Evolutionary conservation across 2,329 filamentous ascomycete species (phyloP), one percentile per base, ranked within the genome.

Genomic region (Colletotrichum sojae): DNA sequence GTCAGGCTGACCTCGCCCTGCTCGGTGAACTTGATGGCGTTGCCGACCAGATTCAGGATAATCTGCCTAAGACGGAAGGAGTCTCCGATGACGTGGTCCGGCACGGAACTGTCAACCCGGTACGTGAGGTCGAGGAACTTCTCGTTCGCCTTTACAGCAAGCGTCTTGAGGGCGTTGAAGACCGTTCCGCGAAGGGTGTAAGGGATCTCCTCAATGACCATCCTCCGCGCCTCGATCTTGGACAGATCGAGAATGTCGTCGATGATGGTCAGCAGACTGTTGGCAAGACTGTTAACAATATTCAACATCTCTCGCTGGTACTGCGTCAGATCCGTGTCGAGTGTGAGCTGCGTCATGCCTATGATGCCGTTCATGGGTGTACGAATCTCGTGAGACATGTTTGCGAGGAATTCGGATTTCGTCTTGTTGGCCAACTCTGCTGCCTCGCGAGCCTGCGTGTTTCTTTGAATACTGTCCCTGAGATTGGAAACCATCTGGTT

Each of bases 401-500:
- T 99, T 69, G 96, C 96, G 69, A 99, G 84, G 84, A 99, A 99
- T 78, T 98, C 96, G 10, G 95, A 98, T 78, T 99, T 99, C 49
- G 95, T 98, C 83, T 97, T 95, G 85, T 98, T 98, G 72, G 96
- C 96, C 78, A 98, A 85, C 79, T 99, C 96, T 76, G 96, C 96
- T 54, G 95, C 95, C 81, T 98, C 95, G 81, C 96, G 92, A 66
- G 96, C 96, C 73, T 95, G 94, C 3, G 95, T 98, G 79, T 98
- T 99, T 79, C 94, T 91, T 80, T 98, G 95, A 74, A 99, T 98
- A 86, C 93, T 97, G 82, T 98, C 96, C 74, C 95, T 88, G 71
- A 99, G 84, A 78, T 97, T 97, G 78, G 93, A 96, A 61, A 98
- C 95, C 96, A 99, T 99, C 84, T 97, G 94, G 79, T 98, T 99